Percentiles rank a stretch among this genome's conserved stretches.
Evolutionary conservation across 2,329 filamentous ascomycete genomes (phyloP).

Genomic region (Tolypocladium album): DNA sequence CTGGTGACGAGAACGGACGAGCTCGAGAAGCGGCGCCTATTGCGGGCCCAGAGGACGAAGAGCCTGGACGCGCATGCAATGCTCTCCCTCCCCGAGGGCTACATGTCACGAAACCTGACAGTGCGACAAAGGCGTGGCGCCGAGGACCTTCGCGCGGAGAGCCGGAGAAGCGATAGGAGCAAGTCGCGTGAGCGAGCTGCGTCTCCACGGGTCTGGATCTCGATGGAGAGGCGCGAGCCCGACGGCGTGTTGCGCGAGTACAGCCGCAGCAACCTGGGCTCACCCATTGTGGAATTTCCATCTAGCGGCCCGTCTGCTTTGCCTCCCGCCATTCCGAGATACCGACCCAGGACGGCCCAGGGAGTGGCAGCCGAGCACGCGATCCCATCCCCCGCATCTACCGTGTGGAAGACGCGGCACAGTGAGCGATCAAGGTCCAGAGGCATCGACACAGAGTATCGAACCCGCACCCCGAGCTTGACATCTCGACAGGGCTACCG

Average conservation of each 20-base stretch:
- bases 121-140: neutral
- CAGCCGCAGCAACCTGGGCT: neutral
- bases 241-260: constrained; percentile 1
- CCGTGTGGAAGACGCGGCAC: neutral
- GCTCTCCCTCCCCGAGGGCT: neutral
- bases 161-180: neutral
- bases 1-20: neutral
- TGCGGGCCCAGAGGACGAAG: neutral
- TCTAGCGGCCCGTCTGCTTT: constrained; percentile 1
- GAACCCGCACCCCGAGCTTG: neutral
- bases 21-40: neutral
- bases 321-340: constrained; percentile 5
- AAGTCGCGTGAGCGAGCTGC: neutral
- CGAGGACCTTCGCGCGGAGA: neutral
- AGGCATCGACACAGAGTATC: neutral
- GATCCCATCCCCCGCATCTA: neutral
- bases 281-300: neutral
- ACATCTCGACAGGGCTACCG: neutral
- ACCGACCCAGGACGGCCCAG: constrained; percentile 2
- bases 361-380: neutral
- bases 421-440: neutral
- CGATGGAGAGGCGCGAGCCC: neutral
- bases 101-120: neutral
- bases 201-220: neutral
- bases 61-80: neutral